Base-by-base conservation (phyloP, 2,329 filamentous ascomycete genomes). In the Pseudocercospora musae region DNA sequence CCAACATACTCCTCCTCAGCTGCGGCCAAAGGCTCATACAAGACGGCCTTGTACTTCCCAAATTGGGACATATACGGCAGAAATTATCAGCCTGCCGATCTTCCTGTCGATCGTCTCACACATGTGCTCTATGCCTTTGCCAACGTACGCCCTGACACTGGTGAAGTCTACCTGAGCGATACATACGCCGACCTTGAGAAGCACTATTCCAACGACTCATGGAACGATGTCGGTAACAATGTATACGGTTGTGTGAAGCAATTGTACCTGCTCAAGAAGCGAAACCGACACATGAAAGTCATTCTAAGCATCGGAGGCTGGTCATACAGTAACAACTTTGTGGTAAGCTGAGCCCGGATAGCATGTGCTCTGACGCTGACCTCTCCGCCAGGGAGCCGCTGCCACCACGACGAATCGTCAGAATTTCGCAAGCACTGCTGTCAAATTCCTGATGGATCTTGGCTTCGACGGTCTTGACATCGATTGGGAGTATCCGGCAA, bases 51-150 rank as follows among this genome's bases (percentile, higher is more conserved):
- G 33, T 68, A 68, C 60, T 68, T 65, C 20, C 66, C 66, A 11
- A 68, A 66, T 29, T 74, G 72, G 72, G 71, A 69, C 49, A 73
- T 73, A 44, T 71, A 71, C 76, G 78, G 77, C 74, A 78, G 70
- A 60, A 89, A 94, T 71, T 89, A 94, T 74, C 84, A 87, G n/a
- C 92, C 93, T 0, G 89, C 95, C 73, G 87, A 96, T 73, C 83
- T 98, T 6, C 90, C 91, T 0, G 86, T 84, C 2, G 85, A 92
- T 59, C 89, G 91, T 57, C 84, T 97, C 48, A 98, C 93, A 0
- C 94, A 98, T 72, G 79, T 97, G 4, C 85, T 97, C n/a, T 97
- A 97, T 71, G 84, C 93, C 11, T 98, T 98, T 78, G 93, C 91
- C 72, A 96, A 97, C 74, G 85, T 96, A 64, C 84, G 85, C 4